Evolutionary conservation across 345 rosid species (phyloP).

Genomic region (Salix viminalis): DNA sequence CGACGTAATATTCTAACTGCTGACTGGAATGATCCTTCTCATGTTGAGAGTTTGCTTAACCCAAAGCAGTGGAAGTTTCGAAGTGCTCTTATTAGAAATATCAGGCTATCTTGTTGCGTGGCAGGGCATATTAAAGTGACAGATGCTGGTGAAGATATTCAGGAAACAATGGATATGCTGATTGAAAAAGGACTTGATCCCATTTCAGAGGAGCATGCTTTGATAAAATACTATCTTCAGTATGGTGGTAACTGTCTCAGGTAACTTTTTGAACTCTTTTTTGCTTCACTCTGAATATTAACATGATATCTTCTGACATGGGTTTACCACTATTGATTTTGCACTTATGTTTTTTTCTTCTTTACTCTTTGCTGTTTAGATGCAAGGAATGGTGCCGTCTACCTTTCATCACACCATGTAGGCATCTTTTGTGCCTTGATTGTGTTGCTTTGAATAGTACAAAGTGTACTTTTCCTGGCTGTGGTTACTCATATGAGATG

Average conservation of each 20-base stretch:
- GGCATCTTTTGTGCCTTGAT: slow-evolving; percentile 83
- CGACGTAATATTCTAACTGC: slow-evolving; percentile 87
- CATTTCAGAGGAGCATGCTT: slow-evolving; percentile 58
- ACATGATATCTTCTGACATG: not conserved
- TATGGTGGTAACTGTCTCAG: slow-evolving; percentile 82
- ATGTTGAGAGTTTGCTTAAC: slow-evolving; percentile 91
- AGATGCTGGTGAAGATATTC: slow-evolving; percentile 84
- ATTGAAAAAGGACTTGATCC: slow-evolving; percentile 58
- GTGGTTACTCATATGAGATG: slow-evolving; percentile 81
- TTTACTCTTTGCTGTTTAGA: slow-evolving; percentile 33
- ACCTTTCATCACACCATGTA: slow-evolving; percentile 85
- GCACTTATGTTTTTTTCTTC: not conserved
- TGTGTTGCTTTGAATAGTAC: slow-evolving; percentile 75
- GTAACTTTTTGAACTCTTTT: slow-evolving; percentile 34
- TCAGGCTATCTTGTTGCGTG: slow-evolving; percentile 93
- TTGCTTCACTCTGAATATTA: slow-evolving; percentile 7
- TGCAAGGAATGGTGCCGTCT: slow-evolving; percentile 98
- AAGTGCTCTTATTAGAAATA: slow-evolving; percentile 60
- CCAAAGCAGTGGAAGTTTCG: slow-evolving; percentile 95
- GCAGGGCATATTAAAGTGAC: slow-evolving; percentile 89
- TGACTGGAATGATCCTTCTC: slow-evolving; percentile 99
- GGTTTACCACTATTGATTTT: not conserved
- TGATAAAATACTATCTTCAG: slow-evolving; percentile 59
- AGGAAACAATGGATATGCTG: slow-evolving; percentile 87
- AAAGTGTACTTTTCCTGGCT: slow-evolving; percentile 69